Base-by-base conservation (phyloP, 1,284 basidiomycete species). In the Microbotryum scabiosae region DNA sequence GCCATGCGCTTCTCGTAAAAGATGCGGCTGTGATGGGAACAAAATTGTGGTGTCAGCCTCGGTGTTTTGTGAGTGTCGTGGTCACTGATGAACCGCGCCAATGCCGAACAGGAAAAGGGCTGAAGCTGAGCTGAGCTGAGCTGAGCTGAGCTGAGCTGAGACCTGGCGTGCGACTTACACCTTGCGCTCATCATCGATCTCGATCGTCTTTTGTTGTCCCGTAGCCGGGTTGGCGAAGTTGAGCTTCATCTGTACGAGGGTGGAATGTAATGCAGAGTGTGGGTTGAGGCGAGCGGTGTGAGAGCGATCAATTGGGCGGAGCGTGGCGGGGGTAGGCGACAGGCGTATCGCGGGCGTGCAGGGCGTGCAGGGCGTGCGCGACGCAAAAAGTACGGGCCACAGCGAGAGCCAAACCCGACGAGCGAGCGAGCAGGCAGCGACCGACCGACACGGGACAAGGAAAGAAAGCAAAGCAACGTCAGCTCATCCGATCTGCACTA, bases 141-240 rank as follows among this genome's bases (percentile, higher is more conserved):
- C n/a, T n/a, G n/a, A n/a, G n/a, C n/a, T n/a, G 30, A 30, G 47
- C 53, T n/a, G 21, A 36, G 25, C 28, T 12, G 23, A 6, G 26
- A 36, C 18, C 51, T 18, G 26, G 5, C n/a, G 47, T 5, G 53
- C 30, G 63, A 78, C 87, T 76, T 77, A 90, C 87, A 81, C 87
- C 80, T 85, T 83, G 76, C 84, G 86, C 81, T 96, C 91, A 78
- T 96, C 90, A 74, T 97, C 90, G 77, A 93, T 78, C 77, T 93
- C 90, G 81, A 96, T 80, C 75, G 86, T 84, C 83, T 97, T 98
- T 86, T 97, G 94, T 74, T 87, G 86, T 78, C 92, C 93, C 69
- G 93, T 97, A 72, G 90, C 69, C 55, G 76, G 77, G 90, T 90
- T 93, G 78, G 92, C 88, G 78, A 97, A 88, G 83, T 94, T 96